Percentiles rank a stretch among this genome's conserved stretches.
Evolutionary conservation across 768 basidiomycete genomes (phyloP).

Genomic region (Macrolepiota fuliginosa): DNA sequence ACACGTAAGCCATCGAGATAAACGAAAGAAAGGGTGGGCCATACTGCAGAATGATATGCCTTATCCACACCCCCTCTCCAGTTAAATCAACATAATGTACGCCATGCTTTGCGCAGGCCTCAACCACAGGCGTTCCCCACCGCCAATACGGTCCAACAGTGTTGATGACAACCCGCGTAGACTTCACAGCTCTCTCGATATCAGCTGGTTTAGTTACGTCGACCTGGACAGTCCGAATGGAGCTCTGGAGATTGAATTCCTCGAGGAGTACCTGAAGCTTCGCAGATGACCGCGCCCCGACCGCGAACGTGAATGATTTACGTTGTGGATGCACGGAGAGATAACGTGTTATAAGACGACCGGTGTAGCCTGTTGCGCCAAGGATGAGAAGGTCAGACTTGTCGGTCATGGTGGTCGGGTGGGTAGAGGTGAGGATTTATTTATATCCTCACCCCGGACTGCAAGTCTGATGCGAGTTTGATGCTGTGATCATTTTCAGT

Average conservation of each 20-base stretch:
- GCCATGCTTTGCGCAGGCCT: constrained; percentile 68
- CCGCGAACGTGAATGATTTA: constrained; percentile 57
- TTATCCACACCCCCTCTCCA: constrained; percentile 69
- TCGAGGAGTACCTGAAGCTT: constrained; percentile 56
- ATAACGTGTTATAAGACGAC: constrained; percentile 65
- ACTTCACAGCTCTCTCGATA: constrained; percentile 56
- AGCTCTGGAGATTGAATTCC: constrained; percentile 40
- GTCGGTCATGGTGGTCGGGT: constrained; percentile 23
- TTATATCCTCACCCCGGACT: not conserved
- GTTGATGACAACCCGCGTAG: constrained; percentile 69
- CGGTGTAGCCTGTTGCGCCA: constrained; percentile 79
- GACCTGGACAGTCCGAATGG: constrained; percentile 46
- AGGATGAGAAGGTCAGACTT: constrained; percentile 59
- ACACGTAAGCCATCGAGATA: not conserved
- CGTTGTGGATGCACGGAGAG: constrained; percentile 63
- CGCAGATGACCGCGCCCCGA: constrained; percentile 65
- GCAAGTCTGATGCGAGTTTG: not conserved
- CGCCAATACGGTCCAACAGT: constrained; percentile 73
- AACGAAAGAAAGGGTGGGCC: not conserved
- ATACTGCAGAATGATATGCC: constrained; percentile 53
- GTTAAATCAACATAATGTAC: constrained; percentile 87
- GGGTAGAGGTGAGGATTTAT: not conserved
- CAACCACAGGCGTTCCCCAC: constrained; percentile 72
- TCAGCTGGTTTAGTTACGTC: constrained; percentile 56
- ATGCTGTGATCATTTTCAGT: too few relatives aligned